Evolutionary conservation across 768 basidiomycete species (phyloP), one percentile per base, ranked within the genome.

Genomic region (Tricholoma sp.): DNA sequence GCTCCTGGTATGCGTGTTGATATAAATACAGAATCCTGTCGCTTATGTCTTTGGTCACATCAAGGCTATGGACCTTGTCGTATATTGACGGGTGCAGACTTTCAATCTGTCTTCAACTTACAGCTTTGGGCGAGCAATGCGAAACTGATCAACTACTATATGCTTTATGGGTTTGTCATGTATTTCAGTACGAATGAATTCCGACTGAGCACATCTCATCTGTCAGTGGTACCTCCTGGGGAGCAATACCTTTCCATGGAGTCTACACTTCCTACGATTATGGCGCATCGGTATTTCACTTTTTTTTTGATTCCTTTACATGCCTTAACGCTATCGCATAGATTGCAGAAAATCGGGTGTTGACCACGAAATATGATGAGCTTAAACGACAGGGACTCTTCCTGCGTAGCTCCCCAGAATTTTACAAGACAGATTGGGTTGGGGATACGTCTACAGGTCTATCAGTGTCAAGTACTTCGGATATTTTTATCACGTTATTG

Each of bases 261-360:
- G 91, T 89, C 13, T 84, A 86, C 65, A 84, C 80, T 2, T 90
- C 88, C 24, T 94, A 94, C 54, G 91, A 94, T 70, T 94, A 94
- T 55, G 91, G 90, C 17, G 77, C 84, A 42, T 71, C 86, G 24
- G 79, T 80, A 60, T 55, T 66, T 57, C 39, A 3, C 15, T 20
- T 34, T 11, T 6, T 39, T n/a, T 37, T n/a, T n/a, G n/a, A n/a
- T 48, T n/a, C n/a, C n/a, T 7, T 7, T 51, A 6, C 47, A 12
- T 39, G 31, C 15, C 2, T 37, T 44, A 13, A 32, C 36, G 42
- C 15, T 37, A 11, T 53, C 3, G 53, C 54, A 10, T 57, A 80
- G 72, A 81, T 90, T 52, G 72, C 81, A 17, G 91, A 94, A 72
- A 80, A 78, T 20, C 80, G 91, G 20, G 78, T 78, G 13, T 65